Evolutionary conservation across 352 stramenopile species (phyloP).

Genomic region (Aphanomyces invadans): DNA sequence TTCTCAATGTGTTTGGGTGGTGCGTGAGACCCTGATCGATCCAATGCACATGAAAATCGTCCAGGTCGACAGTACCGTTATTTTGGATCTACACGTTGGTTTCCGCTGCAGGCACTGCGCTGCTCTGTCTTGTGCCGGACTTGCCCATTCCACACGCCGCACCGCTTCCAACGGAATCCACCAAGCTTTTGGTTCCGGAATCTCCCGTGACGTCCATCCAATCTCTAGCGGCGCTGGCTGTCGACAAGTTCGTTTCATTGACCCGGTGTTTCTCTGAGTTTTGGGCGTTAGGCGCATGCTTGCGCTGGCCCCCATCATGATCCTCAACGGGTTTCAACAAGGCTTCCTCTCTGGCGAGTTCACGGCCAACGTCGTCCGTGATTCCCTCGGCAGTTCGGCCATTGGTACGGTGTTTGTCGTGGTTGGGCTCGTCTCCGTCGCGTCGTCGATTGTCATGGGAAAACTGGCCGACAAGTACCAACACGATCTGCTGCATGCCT

Average conservation of each 20-base stretch:
- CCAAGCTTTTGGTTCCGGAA: not conserved
- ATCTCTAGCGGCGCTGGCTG: not conserved
- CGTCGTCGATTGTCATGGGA: slow-evolving; percentile 10
- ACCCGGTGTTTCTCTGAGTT: not conserved
- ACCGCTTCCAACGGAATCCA: not conserved
- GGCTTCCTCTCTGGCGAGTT: slow-evolving; percentile 14
- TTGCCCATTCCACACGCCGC: not conserved
- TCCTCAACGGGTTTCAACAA: slow-evolving; percentile 20
- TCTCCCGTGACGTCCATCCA: not conserved
- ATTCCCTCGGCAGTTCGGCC: slow-evolving; percentile 4
- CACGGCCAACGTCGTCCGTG: slow-evolving; percentile 11
- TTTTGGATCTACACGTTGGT: not conserved
- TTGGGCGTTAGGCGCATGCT: slow-evolving; percentile 8
- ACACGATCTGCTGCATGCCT: not conserved
- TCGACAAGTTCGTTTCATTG: not conserved
- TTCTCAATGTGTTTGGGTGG: not conserved
- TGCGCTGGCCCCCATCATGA: not conserved
- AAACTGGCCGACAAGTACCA: slow-evolving; percentile 1
- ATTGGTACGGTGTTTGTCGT: slow-evolving; percentile 10
- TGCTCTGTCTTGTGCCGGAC: not conserved
- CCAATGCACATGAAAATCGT: no score
- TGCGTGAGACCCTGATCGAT: not conserved
- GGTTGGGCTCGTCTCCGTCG: not conserved
- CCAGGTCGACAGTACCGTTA: not conserved
- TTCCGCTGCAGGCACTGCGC: not conserved